Conservation (phyloP, 176 grass and related monocot genomes). For the Zea mays region Zm-B73-REFERENCE-NAM-5.0 NC_050104.1:5827001-5827500, state of each 20-base stretch:
- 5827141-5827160: not conserved
- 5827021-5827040: not conserved
- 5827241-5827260: constrained; percentile 9
- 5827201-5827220: not conserved
- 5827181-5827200: constrained; percentile 3
- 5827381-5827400: too few species aligned
- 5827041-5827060: not conserved
- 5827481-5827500: not conserved
- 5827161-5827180: constrained; percentile 7
- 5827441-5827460: not conserved
- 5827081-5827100: not conserved
- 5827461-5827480: not conserved
- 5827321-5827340: not conserved
- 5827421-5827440: not conserved
- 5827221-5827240: constrained; percentile 14
- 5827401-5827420: not conserved
- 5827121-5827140: not conserved
- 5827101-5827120: not conserved
- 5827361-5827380: not conserved
- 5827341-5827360: not conserved
- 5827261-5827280: constrained; percentile 19
- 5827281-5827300: not conserved
- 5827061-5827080: constrained; percentile 16
- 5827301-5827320: not conserved
- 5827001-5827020: not conserved